phyloP scores from a whole-genome alignment of 495 filamentous ascomycete species.

The Cladorrhinum samala region DNA sequence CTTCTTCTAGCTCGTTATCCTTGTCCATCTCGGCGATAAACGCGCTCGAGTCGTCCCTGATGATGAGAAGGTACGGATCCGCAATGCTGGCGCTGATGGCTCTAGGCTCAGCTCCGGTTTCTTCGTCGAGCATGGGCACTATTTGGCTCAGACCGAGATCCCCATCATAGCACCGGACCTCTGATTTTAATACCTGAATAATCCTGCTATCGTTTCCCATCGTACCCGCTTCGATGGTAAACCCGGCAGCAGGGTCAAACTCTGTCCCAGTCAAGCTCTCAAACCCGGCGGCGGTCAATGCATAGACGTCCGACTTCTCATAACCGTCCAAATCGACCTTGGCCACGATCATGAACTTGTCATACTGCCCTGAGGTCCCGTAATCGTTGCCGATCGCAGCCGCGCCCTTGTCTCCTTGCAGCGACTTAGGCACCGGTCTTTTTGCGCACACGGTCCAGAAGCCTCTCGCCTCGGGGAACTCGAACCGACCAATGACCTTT shows the following conservation, averaged over 20 bases:
- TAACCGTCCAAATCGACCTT: slow-evolving; percentile 50
- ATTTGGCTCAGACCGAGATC: slow-evolving; percentile 85
- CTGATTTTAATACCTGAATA: slow-evolving; percentile 75
- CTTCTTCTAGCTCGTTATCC: slow-evolving; percentile 78
- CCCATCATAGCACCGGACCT: slow-evolving; percentile 81
- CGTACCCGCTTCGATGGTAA: slow-evolving; percentile 73
- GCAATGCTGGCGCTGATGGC: slow-evolving; percentile 76
- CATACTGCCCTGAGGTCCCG: slow-evolving; percentile 49
- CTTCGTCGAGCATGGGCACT: slow-evolving; percentile 82
- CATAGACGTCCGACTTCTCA: slow-evolving; percentile 56
- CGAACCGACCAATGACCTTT: slow-evolving; percentile 52
- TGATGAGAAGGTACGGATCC: slow-evolving; percentile 81
- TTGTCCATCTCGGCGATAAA: slow-evolving; percentile 70
- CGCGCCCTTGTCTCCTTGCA: slow-evolving; percentile 44
- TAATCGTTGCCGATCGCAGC: slow-evolving; percentile 45
- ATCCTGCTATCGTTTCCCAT: slow-evolving; percentile 69
- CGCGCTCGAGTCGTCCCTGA: slow-evolving; percentile 74
- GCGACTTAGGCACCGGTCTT: slow-evolving; percentile 49
- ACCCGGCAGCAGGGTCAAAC: slow-evolving; percentile 80
- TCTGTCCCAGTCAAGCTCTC: slow-evolving; percentile 66
- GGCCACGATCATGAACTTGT: slow-evolving; percentile 65
- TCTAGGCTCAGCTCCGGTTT: slow-evolving; percentile 65
- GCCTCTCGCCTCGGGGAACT: slow-evolving; percentile 53
- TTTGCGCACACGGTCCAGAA: slow-evolving; percentile 60
- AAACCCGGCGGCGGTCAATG: slow-evolving; percentile 55